Evolutionary conservation across 768 basidiomycete species (phyloP).

Genomic region (Leccinum ochraceum): DNA sequence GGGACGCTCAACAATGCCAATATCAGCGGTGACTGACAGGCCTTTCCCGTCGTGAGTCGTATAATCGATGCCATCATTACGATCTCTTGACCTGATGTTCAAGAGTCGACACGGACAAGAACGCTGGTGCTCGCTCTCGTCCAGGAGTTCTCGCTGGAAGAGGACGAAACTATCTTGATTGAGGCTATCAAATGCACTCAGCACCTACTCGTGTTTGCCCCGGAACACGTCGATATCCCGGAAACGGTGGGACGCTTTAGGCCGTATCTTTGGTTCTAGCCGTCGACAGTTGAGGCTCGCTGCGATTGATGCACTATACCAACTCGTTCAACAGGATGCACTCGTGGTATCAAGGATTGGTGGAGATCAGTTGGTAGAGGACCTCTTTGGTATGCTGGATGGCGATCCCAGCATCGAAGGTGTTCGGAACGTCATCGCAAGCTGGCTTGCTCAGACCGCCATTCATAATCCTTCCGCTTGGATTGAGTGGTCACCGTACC

Average conservation of each 20-base stretch:
- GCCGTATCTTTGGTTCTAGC: constrained; percentile 71
- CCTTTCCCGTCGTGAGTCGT: constrained; percentile 88
- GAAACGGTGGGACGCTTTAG: constrained; percentile 79
- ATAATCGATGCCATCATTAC: constrained; percentile 93
- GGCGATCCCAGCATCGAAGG: constrained; percentile 94
- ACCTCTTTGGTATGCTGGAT: constrained; percentile 93
- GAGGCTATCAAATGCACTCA: constrained; percentile 97
- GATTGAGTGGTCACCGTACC: constrained; percentile 56
- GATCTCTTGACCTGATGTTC: constrained; percentile 92
- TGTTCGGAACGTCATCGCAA: constrained; percentile 87
- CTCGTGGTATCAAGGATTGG: constrained; percentile 89
- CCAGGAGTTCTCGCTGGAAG: constrained; percentile 79
- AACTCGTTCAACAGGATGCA: constrained; percentile 95
- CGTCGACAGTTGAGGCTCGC: constrained; percentile 88
- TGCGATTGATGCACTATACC: constrained; percentile 94
- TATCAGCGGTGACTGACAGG: constrained; percentile 85
- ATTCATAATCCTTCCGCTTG: constrained; percentile 92
- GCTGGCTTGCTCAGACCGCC: constrained; percentile 95
- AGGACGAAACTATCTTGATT: constrained; percentile 85
- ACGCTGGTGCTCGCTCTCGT: constrained; percentile 83
- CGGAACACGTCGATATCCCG: constrained; percentile 80
- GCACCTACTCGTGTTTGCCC: constrained; percentile 95
- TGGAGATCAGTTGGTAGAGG: constrained; percentile 91
- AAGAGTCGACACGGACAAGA: constrained; percentile 81
- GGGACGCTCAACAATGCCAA: constrained; percentile 83